Conservation (phyloP, 139 green algal genomes). For the Coelastrella sp. region DNA sequence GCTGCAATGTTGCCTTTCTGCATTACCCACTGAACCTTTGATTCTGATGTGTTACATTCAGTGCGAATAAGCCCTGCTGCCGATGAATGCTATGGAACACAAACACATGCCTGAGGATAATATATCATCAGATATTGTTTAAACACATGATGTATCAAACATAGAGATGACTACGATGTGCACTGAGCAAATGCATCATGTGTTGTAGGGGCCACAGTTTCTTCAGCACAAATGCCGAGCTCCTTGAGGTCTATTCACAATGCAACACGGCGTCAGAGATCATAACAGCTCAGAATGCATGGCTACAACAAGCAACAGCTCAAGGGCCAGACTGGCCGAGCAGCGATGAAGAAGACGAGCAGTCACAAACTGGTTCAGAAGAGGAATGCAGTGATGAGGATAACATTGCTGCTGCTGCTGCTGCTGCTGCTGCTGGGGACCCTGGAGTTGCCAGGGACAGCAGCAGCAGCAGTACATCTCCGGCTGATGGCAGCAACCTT, state of each 20-base stretch:
- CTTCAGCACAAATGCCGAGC: conserved; percentile 88
- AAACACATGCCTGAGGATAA: too few relatives aligned
- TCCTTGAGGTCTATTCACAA: conserved; percentile 88
- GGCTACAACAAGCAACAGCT: conserved; percentile 58
- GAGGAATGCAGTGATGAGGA: background rate
- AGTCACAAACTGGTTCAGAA: background rate
- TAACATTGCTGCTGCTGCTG: too few relatives aligned
- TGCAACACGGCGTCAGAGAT: conserved; percentile 86
- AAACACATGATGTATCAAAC: background rate
- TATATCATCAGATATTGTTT: too few relatives aligned
- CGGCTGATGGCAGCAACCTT: background rate
- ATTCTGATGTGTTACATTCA: too few relatives aligned
- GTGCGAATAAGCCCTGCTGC: too few relatives aligned
- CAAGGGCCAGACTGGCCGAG: conserved; percentile 21
- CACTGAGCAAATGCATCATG: background rate
- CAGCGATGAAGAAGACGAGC: conserved; percentile 34
- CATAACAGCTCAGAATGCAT: conserved; percentile 83
- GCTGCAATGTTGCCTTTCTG: too few relatives aligned
- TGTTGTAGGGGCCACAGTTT: conserved; percentile 91
- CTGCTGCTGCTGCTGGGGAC: conserved; percentile 36
- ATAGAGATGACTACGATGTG: background rate
- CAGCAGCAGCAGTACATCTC: background rate
- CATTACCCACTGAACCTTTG: too few relatives aligned
- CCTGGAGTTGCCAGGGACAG: too few relatives aligned
- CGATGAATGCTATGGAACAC: too few relatives aligned